Evolutionary conservation across 2,329 filamentous ascomycete species (phyloP).

Genomic region (Diaporthe amygdali): DNA sequence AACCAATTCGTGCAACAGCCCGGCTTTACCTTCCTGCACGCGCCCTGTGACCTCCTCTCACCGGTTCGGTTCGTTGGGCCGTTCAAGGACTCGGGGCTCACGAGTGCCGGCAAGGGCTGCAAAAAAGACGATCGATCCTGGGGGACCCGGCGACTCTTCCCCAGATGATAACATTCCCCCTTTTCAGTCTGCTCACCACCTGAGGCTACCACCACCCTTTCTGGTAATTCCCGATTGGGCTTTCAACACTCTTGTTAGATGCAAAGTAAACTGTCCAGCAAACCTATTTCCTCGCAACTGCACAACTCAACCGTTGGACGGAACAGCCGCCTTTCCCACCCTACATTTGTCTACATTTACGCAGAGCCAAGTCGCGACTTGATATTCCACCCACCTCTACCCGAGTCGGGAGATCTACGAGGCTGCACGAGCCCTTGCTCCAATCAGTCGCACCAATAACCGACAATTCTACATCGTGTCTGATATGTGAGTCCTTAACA

Average conservation of each 20-base stretch:
- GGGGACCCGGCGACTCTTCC: constrained; percentile 13
- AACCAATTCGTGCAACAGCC: constrained; percentile 1
- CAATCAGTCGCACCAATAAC: not conserved
- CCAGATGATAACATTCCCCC: not conserved
- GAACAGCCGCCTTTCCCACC: not conserved
- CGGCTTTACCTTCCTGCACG: constrained; percentile 4
- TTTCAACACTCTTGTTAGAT: not conserved
- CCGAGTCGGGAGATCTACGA: not conserved
- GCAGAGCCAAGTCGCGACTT: not conserved
- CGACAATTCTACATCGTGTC: not conserved
- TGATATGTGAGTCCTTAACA: constrained; percentile 20
- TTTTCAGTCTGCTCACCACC: not conserved
- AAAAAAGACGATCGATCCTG: constrained; percentile 6
- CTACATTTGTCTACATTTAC: not conserved
- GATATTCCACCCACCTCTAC: not conserved
- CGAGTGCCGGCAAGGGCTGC: not conserved
- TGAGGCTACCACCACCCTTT: constrained; percentile 15
- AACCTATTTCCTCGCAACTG: not conserved
- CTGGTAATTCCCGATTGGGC: constrained; percentile 25
- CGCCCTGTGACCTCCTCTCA: not conserved
- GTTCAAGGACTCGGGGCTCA: not conserved
- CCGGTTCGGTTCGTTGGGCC: not conserved
- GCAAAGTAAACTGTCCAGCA: not conserved
- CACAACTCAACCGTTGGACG: not conserved
- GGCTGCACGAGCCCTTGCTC: constrained; percentile 14